Conservation (phyloP, 2,329 filamentous ascomycete genomes). For the Fusarium sacchari region DNA sequence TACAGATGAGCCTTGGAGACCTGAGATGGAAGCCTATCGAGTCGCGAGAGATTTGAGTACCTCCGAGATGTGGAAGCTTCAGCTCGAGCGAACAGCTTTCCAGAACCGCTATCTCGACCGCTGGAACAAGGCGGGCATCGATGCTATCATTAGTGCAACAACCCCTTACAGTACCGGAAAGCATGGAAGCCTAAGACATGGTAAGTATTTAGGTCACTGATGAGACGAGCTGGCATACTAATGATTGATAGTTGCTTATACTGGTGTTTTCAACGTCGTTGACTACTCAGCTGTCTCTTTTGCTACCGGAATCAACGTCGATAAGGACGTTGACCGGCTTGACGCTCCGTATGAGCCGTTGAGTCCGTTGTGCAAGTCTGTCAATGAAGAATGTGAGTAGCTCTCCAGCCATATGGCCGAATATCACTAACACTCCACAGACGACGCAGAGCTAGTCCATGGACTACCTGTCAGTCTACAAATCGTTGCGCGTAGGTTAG, state of each 20-base stretch:
- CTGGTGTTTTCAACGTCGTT: constrained; percentile 60
- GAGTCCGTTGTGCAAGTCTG: constrained; percentile 49
- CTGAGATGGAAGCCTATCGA: constrained; percentile 50
- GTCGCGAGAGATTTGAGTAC: constrained; percentile 52
- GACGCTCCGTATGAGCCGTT: constrained; percentile 48
- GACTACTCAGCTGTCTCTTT: constrained; percentile 61
- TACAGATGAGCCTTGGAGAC: constrained; percentile 56
- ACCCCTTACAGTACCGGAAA: constrained; percentile 57
- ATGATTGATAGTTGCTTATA: constrained; percentile 56
- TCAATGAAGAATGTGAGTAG: constrained; percentile 57
- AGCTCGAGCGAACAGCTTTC: constrained; percentile 56
- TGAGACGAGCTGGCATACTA: not conserved
- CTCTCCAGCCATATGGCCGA: fast-evolving
- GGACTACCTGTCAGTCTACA: constrained; percentile 57
- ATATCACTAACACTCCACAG: constrained; percentile 36
- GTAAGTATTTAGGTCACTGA: constrained; percentile 40
- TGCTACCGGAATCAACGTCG: constrained; percentile 54
- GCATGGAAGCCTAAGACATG: constrained; percentile 56
- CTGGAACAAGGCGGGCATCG: constrained; percentile 61
- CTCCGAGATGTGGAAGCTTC: constrained; percentile 59
- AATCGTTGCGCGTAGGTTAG: constrained; percentile 54
- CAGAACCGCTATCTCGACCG: constrained; percentile 59
- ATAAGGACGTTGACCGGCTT: constrained; percentile 51
- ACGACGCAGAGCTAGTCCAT: constrained; percentile 52
- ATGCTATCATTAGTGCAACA: constrained; percentile 70